phyloP scores from a whole-genome alignment of 2,329 filamentous ascomycete species.

The Zymoseptoria passerinii region DNA sequence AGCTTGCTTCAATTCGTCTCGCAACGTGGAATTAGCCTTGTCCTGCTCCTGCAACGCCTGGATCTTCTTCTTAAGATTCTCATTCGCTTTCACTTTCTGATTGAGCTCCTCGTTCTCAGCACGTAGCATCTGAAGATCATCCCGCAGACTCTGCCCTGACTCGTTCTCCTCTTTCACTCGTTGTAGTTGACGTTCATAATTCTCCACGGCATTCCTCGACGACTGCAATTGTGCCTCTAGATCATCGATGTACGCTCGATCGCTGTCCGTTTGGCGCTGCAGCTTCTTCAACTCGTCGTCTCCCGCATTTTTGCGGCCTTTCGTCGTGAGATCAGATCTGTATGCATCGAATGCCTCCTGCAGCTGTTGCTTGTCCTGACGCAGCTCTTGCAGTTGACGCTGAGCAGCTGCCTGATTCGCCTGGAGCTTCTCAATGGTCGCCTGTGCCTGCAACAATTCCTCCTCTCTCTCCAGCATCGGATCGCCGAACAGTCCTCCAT shows the following conservation, averaged over 20 bases:
- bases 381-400: slow-evolving; percentile 35
- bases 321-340: slow-evolving; percentile 37
- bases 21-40: slow-evolving; percentile 35
- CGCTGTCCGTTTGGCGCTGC: slow-evolving; percentile 36
- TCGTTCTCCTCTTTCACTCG: slow-evolving; percentile 36
- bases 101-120: slow-evolving; percentile 43
- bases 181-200: slow-evolving; percentile 39
- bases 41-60: slow-evolving; percentile 42
- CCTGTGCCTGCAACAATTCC: slow-evolving; percentile 41
- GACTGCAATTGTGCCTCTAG: slow-evolving; percentile 40
- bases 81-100: slow-evolving; percentile 43
- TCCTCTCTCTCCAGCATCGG: slow-evolving; percentile 43
- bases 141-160: slow-evolving; percentile 41
- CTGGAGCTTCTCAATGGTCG: slow-evolving; percentile 38
- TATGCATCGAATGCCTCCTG: slow-evolving; percentile 43
- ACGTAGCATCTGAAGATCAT: slow-evolving; percentile 42
- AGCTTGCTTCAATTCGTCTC: slow-evolving; percentile 38
- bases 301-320: slow-evolving; percentile 30
- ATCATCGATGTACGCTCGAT: slow-evolving; percentile 43
- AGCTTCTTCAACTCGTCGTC: slow-evolving; percentile 39
- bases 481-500: slow-evolving; percentile 30
- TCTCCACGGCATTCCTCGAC: slow-evolving; percentile 37
- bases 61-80: slow-evolving; percentile 48
- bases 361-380: slow-evolving; percentile 36
- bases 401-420: slow-evolving; percentile 33